These are phyloP conservation scores for Malus fusca DNA, from an alignment of 306 rosid species.

Conservation along the genomic window DNA sequence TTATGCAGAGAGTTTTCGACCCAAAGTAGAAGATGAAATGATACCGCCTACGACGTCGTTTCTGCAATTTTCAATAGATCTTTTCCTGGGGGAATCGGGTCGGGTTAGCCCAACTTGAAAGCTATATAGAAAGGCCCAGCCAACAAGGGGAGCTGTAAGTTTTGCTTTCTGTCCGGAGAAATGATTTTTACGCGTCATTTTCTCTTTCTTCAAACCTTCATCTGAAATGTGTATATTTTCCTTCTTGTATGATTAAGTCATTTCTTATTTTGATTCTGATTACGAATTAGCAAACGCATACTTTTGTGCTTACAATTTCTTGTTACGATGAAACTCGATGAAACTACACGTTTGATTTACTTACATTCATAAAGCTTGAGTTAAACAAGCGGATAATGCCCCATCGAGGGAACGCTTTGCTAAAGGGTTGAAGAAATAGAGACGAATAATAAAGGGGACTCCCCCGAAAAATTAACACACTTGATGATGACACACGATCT, in stretches of 20 bases:
- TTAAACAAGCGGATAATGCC: slow-evolving; percentile 73
- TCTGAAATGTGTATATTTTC: background rate
- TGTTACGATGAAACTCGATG: background rate
- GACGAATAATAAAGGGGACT: no score
- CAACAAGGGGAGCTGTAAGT: background rate
- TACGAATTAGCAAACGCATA: no score
- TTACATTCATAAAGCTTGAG: slow-evolving; percentile 28
- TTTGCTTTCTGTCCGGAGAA: no score
- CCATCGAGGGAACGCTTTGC: slow-evolving; percentile 58
- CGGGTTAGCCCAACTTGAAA: background rate
- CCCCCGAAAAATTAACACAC: no score
- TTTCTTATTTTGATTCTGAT: no score
- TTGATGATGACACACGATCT: no score
- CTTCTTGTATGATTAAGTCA: no score
- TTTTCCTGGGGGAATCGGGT: background rate
- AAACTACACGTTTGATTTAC: background rate
- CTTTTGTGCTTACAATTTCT: no score
- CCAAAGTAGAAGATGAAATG: background rate
- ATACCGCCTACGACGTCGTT: background rate
- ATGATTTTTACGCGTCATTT: background rate
- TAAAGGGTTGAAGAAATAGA: slow-evolving; percentile 64
- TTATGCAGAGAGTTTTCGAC: background rate
- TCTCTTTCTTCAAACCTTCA: no score
- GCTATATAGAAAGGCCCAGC: background rate
- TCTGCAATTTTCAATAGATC: background rate